These are phyloP conservation scores for Elongisporangium senticosum DNA, from an alignment of 352 stramenopile species.

Conservation along the genomic window DNA sequence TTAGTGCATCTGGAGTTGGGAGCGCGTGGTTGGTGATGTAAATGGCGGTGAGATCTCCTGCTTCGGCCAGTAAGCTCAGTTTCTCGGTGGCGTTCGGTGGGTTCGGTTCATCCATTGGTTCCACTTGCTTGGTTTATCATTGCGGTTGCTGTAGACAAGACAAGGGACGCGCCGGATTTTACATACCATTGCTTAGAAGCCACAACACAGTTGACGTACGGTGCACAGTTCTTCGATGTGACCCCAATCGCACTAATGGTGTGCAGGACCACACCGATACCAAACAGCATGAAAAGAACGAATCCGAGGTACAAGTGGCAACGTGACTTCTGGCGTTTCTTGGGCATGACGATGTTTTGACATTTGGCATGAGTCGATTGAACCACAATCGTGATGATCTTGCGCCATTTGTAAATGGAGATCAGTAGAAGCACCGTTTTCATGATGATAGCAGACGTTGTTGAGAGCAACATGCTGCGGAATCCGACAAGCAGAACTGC, in stretches of 20 bases:
- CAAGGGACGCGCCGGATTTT: slow-evolving; percentile 18
- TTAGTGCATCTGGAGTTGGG: slow-evolving; percentile 21
- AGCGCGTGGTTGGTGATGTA: slow-evolving; percentile 41
- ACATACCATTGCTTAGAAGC: slow-evolving; percentile 37
- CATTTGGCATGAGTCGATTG: slow-evolving; percentile 14
- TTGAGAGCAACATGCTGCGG: not conserved
- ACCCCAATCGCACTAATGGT: slow-evolving; percentile 17
- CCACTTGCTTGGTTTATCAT: slow-evolving; percentile 19
- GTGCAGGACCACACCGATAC: slow-evolving; percentile 24
- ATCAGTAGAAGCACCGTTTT: slow-evolving; percentile 35
- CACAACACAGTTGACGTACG: slow-evolving; percentile 28
- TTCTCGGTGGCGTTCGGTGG: slow-evolving; percentile 21
- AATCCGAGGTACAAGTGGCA: slow-evolving; percentile 26
- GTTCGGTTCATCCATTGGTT: slow-evolving; percentile 29
- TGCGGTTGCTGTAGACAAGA: slow-evolving; percentile 30
- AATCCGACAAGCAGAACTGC: slow-evolving; percentile 14
- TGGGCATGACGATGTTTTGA: slow-evolving; percentile 5
- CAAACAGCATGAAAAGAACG: slow-evolving; percentile 34
- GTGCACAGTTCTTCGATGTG: slow-evolving; percentile 20
- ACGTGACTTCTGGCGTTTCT: slow-evolving; percentile 14
- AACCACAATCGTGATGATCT: slow-evolving; percentile 30
- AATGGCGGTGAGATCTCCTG: slow-evolving; percentile 30
- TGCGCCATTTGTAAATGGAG: slow-evolving; percentile 45
- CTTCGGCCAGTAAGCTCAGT: slow-evolving; percentile 18
- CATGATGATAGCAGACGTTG: slow-evolving; percentile 11